These are phyloP conservation scores for Talaromyces borbonicus DNA, from an alignment of 495 filamentous ascomycete genomes.

Conservation along the genomic window DNA sequence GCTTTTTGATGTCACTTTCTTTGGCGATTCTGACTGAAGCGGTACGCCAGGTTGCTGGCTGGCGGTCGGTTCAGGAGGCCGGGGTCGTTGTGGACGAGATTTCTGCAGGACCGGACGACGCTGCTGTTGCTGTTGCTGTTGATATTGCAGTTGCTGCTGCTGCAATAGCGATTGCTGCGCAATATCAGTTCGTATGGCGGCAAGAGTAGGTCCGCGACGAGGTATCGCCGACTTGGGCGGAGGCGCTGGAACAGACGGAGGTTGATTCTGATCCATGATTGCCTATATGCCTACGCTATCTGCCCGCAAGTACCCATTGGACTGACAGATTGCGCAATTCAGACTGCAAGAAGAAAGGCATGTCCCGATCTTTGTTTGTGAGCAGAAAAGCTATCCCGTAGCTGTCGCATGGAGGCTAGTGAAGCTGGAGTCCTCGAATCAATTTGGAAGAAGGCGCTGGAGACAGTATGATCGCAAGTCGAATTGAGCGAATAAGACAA, in stretches of 20 bases:
- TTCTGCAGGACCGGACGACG: slow-evolving; percentile 5
- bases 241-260: background rate
- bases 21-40: slow-evolving; percentile 21
- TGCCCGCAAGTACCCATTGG: background rate
- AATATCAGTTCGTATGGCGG: slow-evolving; percentile 5
- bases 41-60: slow-evolving; percentile 25
- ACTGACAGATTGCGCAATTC: background rate
- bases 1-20: slow-evolving; percentile 31
- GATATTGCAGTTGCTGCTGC: background rate
- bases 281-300: slow-evolving; percentile 1
- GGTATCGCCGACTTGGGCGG: slow-evolving; percentile 8
- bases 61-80: slow-evolving; percentile 26
- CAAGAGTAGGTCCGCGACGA: slow-evolving; percentile 6
- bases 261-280: slow-evolving; percentile 4
- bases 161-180: slow-evolving; percentile 2
- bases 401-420: background rate
- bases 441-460: too few species aligned
- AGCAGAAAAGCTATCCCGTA: background rate
- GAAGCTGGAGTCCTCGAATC: background rate
- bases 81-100: slow-evolving; percentile 24
- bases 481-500: too few species aligned
- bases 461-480: too few species aligned
- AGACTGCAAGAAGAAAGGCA: background rate
- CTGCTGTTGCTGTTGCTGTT: background rate
- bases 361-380: background rate